Base-by-base conservation (phyloP, 441 rosid species). In the Populus hybrid region DNA sequence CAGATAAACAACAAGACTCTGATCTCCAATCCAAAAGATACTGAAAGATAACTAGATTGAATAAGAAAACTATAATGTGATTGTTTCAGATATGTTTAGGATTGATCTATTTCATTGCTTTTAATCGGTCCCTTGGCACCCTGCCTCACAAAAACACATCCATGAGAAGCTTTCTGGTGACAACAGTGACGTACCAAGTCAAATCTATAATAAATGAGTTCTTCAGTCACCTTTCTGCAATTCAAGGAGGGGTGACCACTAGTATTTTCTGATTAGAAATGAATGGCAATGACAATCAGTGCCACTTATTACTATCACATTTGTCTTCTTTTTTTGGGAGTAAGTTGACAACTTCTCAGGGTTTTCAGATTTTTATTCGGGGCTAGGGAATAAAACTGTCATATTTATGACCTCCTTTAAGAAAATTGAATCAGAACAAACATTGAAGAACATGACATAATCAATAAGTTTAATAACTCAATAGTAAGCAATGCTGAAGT, bases 311-410 rank as follows among this genome's bases (percentile, higher is more conserved):
- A 30, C 35, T 23, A 30, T 28, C 53, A 12, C 32, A 53, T 50
- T 50, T 59, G 9, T 76, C 7, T 42, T 12, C 53, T 53, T 34
- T 7, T 50, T 8, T 19, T 7, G 32, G 32, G 73, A 36, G 38
- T 69, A 21, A 69, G 74, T 42, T 68, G 36, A 28, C 26, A 18
- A 23, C 57, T 53, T 38, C 32, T 19, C 24, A n/a, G 67, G 19
- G n/a, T 66, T 68, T 67, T 40, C n/a, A 73, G 67, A n/a, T 23
- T 66, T 42, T 72, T 50, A 6, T 53, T 72, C 73, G 5, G 28
- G 30, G n/a, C 4, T 26, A 21, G 63, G 9, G 23, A 50, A 68
- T 19, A 68, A 68, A 32, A 34, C 23, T 69, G 4, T 38, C 72
- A n/a, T 36, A n/a, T 40, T 38, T 69, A 69, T 36, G 53, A 50